Base-by-base conservation (phyloP, 108 stramenopile species). In the Craspedostauros australis region DNA sequence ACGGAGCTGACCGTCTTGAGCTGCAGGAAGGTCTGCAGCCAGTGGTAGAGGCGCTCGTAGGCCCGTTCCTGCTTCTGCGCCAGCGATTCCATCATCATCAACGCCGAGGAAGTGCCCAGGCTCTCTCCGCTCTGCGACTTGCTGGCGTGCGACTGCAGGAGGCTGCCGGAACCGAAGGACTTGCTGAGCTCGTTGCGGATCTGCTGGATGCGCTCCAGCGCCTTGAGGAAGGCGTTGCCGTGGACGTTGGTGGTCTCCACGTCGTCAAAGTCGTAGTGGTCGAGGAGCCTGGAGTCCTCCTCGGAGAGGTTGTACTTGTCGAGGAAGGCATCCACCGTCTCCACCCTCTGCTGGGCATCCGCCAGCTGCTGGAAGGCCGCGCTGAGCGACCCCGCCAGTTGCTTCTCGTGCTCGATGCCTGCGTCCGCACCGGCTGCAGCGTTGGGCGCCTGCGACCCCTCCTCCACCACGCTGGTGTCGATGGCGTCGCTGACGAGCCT, bases 21-120 rank as follows among this genome's bases (percentile, higher is more conserved):
- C 31, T 82, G 73, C 28, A 92, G 54, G 54, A 69, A 76, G 36
- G 50, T 66, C 57, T 86, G 84, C 21, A 93, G 37, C 70, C 85
- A 88, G 46, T 80, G 82, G 57, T 93, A 93, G 33, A 93, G 64
- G 27, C 86, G 79, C 64, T 93, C 91, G 44, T 86, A 84, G 41
- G 91, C 91, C 4, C 64, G 66, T 67, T 93, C 84, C 63, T 93
- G 91, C 32, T 86, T 80, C 36, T 64, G 46, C 7, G 85, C 82
- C 30, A 91, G 59, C 18, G 62, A 46, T 58, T 91, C 90, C 84
- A 91, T 86, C 90, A 91, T 91, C 19, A 86, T 64, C 20, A 87
- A 46, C 0, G 90, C 86, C 21, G 84, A 86, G 7, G 82, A 68
- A 5, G 82, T 66, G 4, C 85, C 86, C 21, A 91, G 46, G 29